Conservation (phyloP, 108 stramenopile genomes). For the Nitzschia inconspicua region DNA sequence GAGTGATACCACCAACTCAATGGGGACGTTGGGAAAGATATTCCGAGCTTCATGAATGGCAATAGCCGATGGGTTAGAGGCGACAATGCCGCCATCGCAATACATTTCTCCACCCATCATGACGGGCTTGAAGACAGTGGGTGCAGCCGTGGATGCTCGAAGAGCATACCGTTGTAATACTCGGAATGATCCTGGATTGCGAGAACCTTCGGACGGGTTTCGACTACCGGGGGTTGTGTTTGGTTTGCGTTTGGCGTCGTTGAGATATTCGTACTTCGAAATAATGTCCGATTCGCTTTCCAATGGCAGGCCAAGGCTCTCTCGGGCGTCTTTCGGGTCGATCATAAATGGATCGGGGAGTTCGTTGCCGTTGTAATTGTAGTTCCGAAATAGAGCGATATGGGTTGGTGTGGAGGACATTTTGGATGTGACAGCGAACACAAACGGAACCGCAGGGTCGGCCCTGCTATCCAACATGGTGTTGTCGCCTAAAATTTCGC, state of each 20-base stretch:
- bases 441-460: conserved; percentile 62
- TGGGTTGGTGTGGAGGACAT: conserved; percentile 78
- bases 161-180: conserved; percentile 76
- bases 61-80: conserved; percentile 83
- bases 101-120: conserved; percentile 84
- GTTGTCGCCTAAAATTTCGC: conserved; percentile 61
- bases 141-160: conserved; percentile 83
- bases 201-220: conserved; percentile 41
- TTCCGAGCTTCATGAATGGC: conserved; percentile 86
- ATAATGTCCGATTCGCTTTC: conserved; percentile 42
- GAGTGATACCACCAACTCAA: conserved; percentile 75
- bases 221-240: background rate
- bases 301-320: conserved; percentile 51
- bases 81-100: conserved; percentile 84
- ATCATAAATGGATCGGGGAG: conserved; percentile 68
- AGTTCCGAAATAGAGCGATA: conserved; percentile 76
- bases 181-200: conserved; percentile 80
- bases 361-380: conserved; percentile 81
- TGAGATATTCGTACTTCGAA: conserved; percentile 11
- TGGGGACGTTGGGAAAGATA: conserved; percentile 76
- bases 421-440: conserved; percentile 71
- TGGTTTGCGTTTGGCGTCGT: background rate
- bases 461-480: conserved; percentile 80
- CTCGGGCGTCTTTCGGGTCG: conserved; percentile 59
- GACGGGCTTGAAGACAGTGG: conserved; percentile 87